Conservation (phyloP, 2,329 filamentous ascomycete species). For the Apiospora phragmitis region DNA sequence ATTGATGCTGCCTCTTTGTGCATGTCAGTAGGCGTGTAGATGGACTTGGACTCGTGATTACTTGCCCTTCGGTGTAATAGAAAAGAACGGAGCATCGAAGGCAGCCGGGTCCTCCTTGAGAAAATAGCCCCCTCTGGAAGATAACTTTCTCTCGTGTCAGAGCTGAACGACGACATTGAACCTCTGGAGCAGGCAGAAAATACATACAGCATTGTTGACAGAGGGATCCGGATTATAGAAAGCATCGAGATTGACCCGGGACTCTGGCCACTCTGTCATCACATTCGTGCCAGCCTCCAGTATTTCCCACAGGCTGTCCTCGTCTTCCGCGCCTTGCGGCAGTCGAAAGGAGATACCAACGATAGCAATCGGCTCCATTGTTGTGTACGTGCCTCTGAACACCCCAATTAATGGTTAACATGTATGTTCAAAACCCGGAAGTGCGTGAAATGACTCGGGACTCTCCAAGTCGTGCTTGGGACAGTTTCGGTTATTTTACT, state of each 20-base stretch:
- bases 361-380: constrained; percentile 30
- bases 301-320: constrained; percentile 32
- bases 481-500: not conserved
- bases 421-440: not conserved
- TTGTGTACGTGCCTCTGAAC: not conserved
- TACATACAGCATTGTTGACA: constrained; percentile 16
- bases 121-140: constrained; percentile 25
- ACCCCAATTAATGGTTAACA: not conserved
- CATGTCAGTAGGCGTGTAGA: not conserved
- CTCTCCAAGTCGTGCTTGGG: not conserved
- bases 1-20: constrained; percentile 7
- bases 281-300: constrained; percentile 28
- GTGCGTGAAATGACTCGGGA: not conserved
- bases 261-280: constrained; percentile 30
- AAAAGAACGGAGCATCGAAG: constrained; percentile 9
- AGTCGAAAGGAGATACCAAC: constrained; percentile 34
- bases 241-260: constrained; percentile 32
- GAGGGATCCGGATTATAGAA: constrained; percentile 35
- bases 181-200: not conserved
- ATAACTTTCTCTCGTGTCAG: constrained; percentile 24
- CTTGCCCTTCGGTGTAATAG: not conserved
- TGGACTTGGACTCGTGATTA: not conserved
- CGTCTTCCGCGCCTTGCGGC: constrained; percentile 27
- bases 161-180: not conserved
- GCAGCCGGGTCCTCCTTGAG: constrained; percentile 1